phyloP scores from a whole-genome alignment of 176 grass and related monocot genomes.

The Thinopyrum elongatum region DNA sequence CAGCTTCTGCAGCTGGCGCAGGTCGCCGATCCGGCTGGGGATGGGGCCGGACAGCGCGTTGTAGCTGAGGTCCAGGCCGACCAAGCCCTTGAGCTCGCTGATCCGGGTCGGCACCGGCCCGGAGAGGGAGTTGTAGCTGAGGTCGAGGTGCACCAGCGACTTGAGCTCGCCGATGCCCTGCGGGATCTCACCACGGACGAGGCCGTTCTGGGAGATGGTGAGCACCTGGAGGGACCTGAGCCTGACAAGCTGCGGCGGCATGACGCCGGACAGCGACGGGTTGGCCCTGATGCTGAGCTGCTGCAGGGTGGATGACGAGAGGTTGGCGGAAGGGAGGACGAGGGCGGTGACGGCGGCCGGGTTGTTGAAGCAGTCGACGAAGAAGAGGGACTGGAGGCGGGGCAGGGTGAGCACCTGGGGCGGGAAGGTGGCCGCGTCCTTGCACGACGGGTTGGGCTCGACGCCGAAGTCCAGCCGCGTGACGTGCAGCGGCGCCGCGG shows the following conservation, averaged over 20 bases:
- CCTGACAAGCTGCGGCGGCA: conserved; percentile 52
- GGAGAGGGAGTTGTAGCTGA: conserved; percentile 88
- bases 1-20: conserved; percentile 83
- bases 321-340: conserved; percentile 47
- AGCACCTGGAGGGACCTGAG: conserved; percentile 76
- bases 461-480: conserved; percentile 92
- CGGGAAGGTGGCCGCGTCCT: conserved; percentile 57
- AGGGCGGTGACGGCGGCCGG: conserved; percentile 41
- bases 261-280: conserved; percentile 55
- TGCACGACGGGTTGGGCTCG: conserved; percentile 79
- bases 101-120: conserved; percentile 48
- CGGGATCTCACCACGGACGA: conserved; percentile 65
- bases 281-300: conserved; percentile 82
- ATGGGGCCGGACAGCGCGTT: conserved; percentile 74
- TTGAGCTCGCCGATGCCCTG: conserved; percentile 43
- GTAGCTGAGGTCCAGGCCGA: conserved; percentile 83
- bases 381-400: conserved; percentile 77
- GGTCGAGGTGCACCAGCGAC: conserved; percentile 79
- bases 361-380: conserved; percentile 78
- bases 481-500: conserved; percentile 42
- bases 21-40: conserved; percentile 55
- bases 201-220: conserved; percentile 78
- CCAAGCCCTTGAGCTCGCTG: conserved; percentile 48
- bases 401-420: conserved; percentile 57
- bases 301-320: conserved; percentile 53